Conservation (phyloP, 139 green algal genomes). For the Micromonas commoda region DNA sequence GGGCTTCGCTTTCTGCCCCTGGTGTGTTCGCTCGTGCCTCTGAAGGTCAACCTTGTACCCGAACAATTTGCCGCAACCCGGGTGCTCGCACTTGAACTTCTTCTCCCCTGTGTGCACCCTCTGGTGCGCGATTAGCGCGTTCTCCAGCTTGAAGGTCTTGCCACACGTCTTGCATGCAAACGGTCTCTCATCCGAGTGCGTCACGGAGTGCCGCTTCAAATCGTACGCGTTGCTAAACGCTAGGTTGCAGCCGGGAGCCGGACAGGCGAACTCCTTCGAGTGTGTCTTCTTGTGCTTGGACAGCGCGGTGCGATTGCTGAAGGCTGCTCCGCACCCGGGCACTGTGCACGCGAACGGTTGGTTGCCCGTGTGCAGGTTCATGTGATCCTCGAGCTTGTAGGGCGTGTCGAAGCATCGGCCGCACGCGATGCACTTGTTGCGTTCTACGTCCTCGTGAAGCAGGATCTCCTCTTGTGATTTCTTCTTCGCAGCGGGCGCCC, state of each 20-base stretch:
- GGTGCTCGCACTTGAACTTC: conserved; percentile 35
- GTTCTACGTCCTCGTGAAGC: too few species aligned
- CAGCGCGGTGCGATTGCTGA: conserved; percentile 34
- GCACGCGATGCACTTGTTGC: conserved; percentile 14
- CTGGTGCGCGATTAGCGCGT: conserved; percentile 40
- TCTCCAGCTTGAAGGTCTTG: conserved; percentile 43
- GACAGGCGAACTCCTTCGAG: background rate
- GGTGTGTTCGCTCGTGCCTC: conserved; percentile 38
- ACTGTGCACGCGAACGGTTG: conserved; percentile 32
- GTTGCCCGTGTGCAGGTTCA: conserved; percentile 38
- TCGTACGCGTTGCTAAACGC: background rate
- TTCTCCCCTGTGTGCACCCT: conserved; percentile 45
- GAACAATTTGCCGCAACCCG: conserved; percentile 34
- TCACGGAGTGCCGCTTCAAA: conserved; percentile 22
- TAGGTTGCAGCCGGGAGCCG: background rate
- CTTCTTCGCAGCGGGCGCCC: background rate
- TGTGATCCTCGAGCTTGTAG: conserved; percentile 29
- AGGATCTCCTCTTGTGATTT: too few species aligned
- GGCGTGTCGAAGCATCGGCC: conserved; percentile 28
- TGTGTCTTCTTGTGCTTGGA: conserved; percentile 37
- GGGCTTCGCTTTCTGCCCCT: conserved; percentile 32
- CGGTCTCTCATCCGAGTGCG: conserved; percentile 35
- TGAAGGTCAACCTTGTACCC: conserved; percentile 43
- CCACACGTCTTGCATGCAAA: conserved; percentile 36
- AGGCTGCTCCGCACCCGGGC: conserved; percentile 27